A percentile compares a stretch with the other conserved stretches of the same genome.
Conservation (phyloP, 192 early-diverging fungal genomes). For the Hyaloraphidium curvatum region DNA sequence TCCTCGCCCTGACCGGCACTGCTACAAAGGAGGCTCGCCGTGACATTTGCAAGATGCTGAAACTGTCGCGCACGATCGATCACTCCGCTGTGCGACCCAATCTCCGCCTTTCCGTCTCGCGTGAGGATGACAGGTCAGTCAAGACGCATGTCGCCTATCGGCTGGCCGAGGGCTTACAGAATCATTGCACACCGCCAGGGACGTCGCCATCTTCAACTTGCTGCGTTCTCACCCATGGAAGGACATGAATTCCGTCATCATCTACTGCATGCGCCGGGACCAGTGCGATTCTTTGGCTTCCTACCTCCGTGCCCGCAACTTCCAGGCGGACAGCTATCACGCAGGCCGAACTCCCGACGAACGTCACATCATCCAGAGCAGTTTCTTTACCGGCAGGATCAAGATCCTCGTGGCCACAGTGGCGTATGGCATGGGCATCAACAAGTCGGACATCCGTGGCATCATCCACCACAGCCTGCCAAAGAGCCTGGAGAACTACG, state of each 20-base stretch:
- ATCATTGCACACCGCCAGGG: conserved; percentile 11
- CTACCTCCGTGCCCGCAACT: conserved; percentile 38
- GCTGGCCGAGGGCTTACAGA: neutral
- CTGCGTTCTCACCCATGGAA: conserved; percentile 30
- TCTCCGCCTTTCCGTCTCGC: conserved; percentile 32
- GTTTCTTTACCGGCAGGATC: conserved; percentile 39
- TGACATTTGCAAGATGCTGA: conserved; percentile 37
- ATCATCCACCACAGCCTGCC: conserved; percentile 53
- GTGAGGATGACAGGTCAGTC: conserved; percentile 12
- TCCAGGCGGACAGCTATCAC: conserved; percentile 59
- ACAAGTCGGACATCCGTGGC: conserved; percentile 49
- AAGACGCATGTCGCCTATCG: neutral
- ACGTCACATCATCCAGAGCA: conserved; percentile 37
- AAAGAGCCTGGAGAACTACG: conserved; percentile 51
- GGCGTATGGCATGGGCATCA: conserved; percentile 56
- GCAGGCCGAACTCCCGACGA: conserved; percentile 40
- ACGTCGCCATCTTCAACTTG: conserved; percentile 29
- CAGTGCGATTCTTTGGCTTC: conserved; percentile 48
- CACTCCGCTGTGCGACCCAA: conserved; percentile 34
- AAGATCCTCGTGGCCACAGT: conserved; percentile 53
- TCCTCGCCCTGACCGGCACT: conserved; percentile 57
- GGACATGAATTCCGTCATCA: conserved; percentile 34
- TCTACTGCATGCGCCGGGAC: conserved; percentile 40
- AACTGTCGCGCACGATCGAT: conserved; percentile 20
- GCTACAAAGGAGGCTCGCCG: conserved; percentile 32